Base-by-base conservation (phyloP, 768 basidiomycete species). In the Wakefieldia striispora region DNA sequence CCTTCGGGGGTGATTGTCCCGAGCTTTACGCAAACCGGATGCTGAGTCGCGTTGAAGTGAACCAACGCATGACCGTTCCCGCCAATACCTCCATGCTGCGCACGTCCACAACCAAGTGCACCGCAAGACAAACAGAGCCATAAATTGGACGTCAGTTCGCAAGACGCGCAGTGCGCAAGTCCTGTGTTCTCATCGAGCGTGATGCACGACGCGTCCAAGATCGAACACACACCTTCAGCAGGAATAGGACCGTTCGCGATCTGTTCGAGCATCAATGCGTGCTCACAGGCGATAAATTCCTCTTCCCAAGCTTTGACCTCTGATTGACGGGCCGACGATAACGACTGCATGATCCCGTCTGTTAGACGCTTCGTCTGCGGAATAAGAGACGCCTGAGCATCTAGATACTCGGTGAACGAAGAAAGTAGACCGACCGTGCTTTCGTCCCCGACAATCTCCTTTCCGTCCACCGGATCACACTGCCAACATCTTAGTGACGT, bases 231-330 rank as follows among this genome's bases (percentile, higher is more conserved):
- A 66, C 66, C 66, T 54, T 69, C 56, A 3, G 60, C 43, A 0
- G 66, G 55, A n/a, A 66, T 69, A 1, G 41, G 19, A 6, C 55
- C 65, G n/a, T 53, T 53, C 3, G 53, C 38, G 0, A 60, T 63
- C 54, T 86, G 85, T 31, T 79, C 66, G 4, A 88, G 67, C 11
- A 75, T 74, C 11, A 80, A 66, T 8, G 83, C 78, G 55, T 99
- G 97, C 61, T 91, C 86, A 75, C 97, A 99, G 7, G 91, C 70
- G 0, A 74, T 61, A 36, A 97, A 86, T 57, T 97, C 95, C 67
- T 97, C 95, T 65, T 98, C 93, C 97, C 97, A 99, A 6, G 97
- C 88, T 69, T 97, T 88, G 41, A 99, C 88, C 61, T 97, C 94
- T 0, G 88, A 91, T 63, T 95, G 88, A 41, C 93, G 89, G 0